These are phyloP conservation scores for Colletotrichum spaethianum DNA, from an alignment of 2,329 filamentous ascomycete genomes.

Conservation along the genomic window DNA sequence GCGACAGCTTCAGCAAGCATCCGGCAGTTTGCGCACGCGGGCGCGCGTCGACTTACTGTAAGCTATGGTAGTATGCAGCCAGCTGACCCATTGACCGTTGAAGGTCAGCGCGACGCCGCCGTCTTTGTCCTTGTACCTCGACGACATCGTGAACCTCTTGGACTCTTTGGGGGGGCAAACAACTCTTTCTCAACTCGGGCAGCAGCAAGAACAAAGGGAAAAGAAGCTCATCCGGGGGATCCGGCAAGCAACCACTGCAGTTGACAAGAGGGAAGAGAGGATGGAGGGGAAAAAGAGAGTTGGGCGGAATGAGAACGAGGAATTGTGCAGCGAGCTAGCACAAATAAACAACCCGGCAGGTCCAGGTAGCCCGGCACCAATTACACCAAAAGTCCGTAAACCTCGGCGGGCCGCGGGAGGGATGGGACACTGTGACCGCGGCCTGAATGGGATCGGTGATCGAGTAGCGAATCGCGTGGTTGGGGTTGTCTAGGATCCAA, in stretches of 20 bases:
- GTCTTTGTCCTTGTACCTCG: constrained; percentile 76
- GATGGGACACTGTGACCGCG: constrained; percentile 9
- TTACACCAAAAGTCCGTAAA: background rate
- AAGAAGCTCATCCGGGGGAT: constrained; percentile 49
- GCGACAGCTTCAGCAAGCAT: constrained; percentile 12
- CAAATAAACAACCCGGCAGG: background rate
- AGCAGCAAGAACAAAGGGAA: constrained; percentile 32
- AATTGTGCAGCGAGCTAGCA: constrained; percentile 5
- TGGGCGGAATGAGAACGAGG: constrained; percentile 7
- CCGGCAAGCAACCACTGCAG: constrained; percentile 43
- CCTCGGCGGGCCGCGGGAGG: constrained; percentile 27
- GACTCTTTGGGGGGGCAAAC: background rate
- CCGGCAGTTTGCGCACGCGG: background rate
- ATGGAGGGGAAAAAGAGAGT: background rate
- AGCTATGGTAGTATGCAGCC: constrained; percentile 85
- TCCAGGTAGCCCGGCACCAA: background rate
- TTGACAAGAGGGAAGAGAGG: constrained; percentile 19
- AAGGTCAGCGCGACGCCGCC: constrained; percentile 74
- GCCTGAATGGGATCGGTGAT: constrained; percentile 12
- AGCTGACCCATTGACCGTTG: constrained; percentile 92
- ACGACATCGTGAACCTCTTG: constrained; percentile 53
- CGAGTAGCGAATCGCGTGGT: constrained; percentile 16
- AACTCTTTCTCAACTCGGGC: constrained; percentile 12
- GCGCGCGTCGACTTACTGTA: constrained; percentile 72
- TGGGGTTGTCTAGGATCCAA: background rate